Evolutionary conservation across 176 grass and related monocot genomes (phyloP), one percentile per base, ranked within the genome.

Genomic region (Oryza meyeriana): DNA sequence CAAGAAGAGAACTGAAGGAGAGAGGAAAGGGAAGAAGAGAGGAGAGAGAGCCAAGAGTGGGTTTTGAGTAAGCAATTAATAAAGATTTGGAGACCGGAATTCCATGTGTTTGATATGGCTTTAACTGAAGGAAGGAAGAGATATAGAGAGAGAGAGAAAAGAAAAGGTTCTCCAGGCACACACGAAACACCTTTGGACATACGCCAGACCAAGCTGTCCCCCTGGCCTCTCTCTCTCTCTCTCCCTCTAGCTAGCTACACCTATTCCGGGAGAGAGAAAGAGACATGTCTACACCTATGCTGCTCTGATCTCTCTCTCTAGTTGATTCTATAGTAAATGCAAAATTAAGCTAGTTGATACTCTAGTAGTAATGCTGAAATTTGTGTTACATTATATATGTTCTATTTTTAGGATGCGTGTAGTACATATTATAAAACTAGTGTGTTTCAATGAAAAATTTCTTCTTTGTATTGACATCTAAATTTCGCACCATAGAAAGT

Each of bases 131-230:
- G 39, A 79, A 68, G 65, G 66, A 67, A 62, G 66, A 71, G 76
- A 77, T 66, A 72, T 57, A 82, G 73, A 73, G 79, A 78, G 79
- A 80, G 70, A 82, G 71, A 72, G 82, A 82, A 87, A 84, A 78
- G 63, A 77, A 93, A 93, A 87, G 90, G 74, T 84, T 70, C 80
- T 45, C 82, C 44, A 76, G 83, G 90, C 84, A 89, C 57, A 85
- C 86, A 92, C 72, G 76, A 85, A 93, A 90, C 88, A 79, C 80
- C 86, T 97, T 87, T 87, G 85, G 81, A 85, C 81, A 87, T 85
- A 81, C 47, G 81, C 84, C 85, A 85, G 30, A 88, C 52, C 88
- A 69, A 75, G 79, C 61, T 74, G 84, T 61, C 73, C 47, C 79
- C 83, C 61, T 69, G 66, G 36, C 67, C 47, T 66, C 0, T 29